Base-by-base conservation (phyloP, 345 rosid species). In the Toxicodendron radicans region DNA sequence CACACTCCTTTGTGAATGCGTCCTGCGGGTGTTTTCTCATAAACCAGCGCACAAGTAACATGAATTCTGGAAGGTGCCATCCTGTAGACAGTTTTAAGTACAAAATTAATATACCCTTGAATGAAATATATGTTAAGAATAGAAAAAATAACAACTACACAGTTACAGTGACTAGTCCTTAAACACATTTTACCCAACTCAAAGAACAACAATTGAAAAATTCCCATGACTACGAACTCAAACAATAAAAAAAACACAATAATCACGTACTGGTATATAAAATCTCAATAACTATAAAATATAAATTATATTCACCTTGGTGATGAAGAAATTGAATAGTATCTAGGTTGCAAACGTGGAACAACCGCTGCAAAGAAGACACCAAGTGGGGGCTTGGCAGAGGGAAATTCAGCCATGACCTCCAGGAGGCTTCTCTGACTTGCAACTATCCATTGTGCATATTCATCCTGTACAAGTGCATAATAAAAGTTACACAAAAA, bases 401-500 rank as follows among this genome's bases (percentile, higher is more conserved):
- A 91, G 68, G 96, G 93, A 76, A 95, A 95, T 76, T 86, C 90
- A 64, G 88, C 86, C 99, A 95, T 87, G 51, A 95, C 94, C 85
- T 95, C 99, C 76, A 91, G 93, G 68, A 95, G 94, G 79, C 98
- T 95, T 86, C 96, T 92, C 83, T 91, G 98, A 78, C 85, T 85
- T 68, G 89, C 86, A 70, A 86, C 91, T 68, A 95, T 77, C 99
- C 96, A 95, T 69, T 93, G 89, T 61, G 98, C 75, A 79, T 95
- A 93, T 73, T 93, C 97, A 79, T 93, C 97, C 99, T 95, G 85
- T 18, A 75, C 0, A 68, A 49, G 70, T 67, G 65, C 35, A 76
- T 9, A 60, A 49, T 33, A 38, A 30, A 56, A 24, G 68, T 48
- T 57, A 73, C 8, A 45, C n/a, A 23, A 67, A 30, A 30, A 66